Evolutionary conservation across 208 protist species (phyloP), one percentile per base, ranked within the genome.

Genomic region (Leishmania amazonensis): DNA sequence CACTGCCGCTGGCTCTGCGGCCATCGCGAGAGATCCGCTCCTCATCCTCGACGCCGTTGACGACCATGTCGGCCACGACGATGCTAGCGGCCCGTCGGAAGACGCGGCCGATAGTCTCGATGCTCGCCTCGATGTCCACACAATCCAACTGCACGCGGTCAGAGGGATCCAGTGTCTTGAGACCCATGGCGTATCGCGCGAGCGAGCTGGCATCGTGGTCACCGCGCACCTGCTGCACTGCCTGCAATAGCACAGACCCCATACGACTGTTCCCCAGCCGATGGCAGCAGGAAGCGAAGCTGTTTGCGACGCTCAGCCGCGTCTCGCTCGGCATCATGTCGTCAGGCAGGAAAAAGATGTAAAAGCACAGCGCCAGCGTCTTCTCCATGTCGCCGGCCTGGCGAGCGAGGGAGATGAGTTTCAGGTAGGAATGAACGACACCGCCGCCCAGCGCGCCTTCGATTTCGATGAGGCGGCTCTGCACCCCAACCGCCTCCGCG

Each of bases 261-360:
- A 93, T 93, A 47, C 85, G 79, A n/a, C 83, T 84, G 81, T 90
- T 88, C 47, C 87, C 89, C 8, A 91, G 80, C 77, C 83, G 79
- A 80, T 95, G 93, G 79, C 91, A 94, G 65, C 90, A 78, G 24
- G 81, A 77, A 35, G 86, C 91, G 75, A 95, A 96, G 60, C 83
- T 77, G 74, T 90, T 89, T 57, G 91, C 90, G 21, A 92, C 83
- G 49, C 84, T 78, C 64, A 95, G 71, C 38, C 89, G 87, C 53
- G 75, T 85, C 49, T 88, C 87, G 3, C 85, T 78, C 54, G 86
- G 67, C 60, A 94, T 80, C 74, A 83, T 83, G 75, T 88, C 85
- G n/a, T 93, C 85, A 35, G 88, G 93, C 31, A 96, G 76, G 49
- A 86, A 85, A 68, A 96, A 90, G 79, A 95, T 75, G 47, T 92